Evolutionary conservation across 768 basidiomycete genomes (phyloP), one percentile per base, ranked within the genome.

Genomic region (Chalciporus sphaerocephalus): DNA sequence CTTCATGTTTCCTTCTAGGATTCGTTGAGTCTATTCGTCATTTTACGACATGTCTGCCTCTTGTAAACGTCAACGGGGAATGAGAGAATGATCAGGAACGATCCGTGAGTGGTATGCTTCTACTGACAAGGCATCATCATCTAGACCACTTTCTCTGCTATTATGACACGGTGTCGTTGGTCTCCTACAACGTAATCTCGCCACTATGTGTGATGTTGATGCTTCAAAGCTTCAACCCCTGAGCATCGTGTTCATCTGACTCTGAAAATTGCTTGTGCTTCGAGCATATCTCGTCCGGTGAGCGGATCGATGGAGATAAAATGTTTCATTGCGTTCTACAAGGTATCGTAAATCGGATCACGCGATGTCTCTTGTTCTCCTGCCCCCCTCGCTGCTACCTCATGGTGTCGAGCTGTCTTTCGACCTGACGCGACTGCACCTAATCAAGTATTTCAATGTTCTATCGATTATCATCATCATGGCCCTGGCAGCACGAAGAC

Each of bases 131-230:
- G n/a, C n/a, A n/a, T n/a, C 17, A 27, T 15, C 8, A 18, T 24
- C 15, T 5, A 2, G 16, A 17, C n/a, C 16, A 37, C 15, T 32
- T 32, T n/a, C 30, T 32, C 30, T 32, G n/a, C n/a, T n/a, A n/a
- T n/a, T 3, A 54, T 62, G 40, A 46, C 35, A 11, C 45, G 52
- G 57, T 61, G 58, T 62, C 60, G 21, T 51, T 52, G 59, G 59
- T 57, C 60, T 48, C 2, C 27, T 32, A 18, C 7, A 15, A 32
- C 45, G 40, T 48, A 16, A 53, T 23, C 21, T 21, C 22, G 38
- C 30, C 13, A 13, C 4, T 6, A 25, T 5, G 30, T 32, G 30
- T 32, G 27, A 38, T 47, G 45, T 32, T 30, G 20, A 12, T 38
- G 34, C 41, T 38, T 5, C 44, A 20, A 34, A 23, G 20, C 32